Evolutionary conservation across 257 asterid genomes (phyloP), one percentile per base, ranked within the genome.

Genomic region (Nicotiana tomentosiformis): DNA sequence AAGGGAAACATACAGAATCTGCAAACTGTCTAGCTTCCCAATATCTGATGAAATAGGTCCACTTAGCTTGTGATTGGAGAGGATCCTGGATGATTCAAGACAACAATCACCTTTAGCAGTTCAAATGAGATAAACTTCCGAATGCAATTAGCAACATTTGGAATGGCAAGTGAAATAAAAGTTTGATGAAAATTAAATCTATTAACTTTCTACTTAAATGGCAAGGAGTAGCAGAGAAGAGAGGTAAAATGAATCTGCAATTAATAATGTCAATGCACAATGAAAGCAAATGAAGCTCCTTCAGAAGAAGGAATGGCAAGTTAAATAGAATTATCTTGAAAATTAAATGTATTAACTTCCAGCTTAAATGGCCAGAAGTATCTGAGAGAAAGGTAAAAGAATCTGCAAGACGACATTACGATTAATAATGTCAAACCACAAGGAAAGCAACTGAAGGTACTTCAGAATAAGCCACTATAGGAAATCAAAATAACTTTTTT

Each of bases 31-130:
- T 84, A 93, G 91, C 92, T 92, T 95, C 83, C 99, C 98, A 51
- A 95, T 87, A 58, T 93, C 99, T 68, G 95, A 84, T 83, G 97
- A 88, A 80, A 95, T 87, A 72, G 95, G 91, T 56, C 98, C 99
- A 85, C 95, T 93, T 90, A 93, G 76, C 90, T 81, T 92, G 91
- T 93, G 99, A 88, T 93, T 91, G 53, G 97, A 87, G 78, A 95
- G 97, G 86, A 93, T 95, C 97, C 99, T 95, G 93, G 85, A 86
- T 77, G 80, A 87, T 61, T 32, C 68, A 62, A 77, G 26, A 77
- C 65, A 57, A 56, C 68, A 57, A 32, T 55, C 43, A 16, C 65
- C 29, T 30, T 56, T 77, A 57, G 67, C 55, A 57, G 55, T 33
- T 77, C 26, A 35, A 30, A 74, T 55, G 61, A 61, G 33, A 55